A percentile compares a stretch with the other conserved stretches of the same genome.
Conservation (phyloP, 2,329 filamentous ascomycete genomes). For the Penicillium sp. region DNA sequence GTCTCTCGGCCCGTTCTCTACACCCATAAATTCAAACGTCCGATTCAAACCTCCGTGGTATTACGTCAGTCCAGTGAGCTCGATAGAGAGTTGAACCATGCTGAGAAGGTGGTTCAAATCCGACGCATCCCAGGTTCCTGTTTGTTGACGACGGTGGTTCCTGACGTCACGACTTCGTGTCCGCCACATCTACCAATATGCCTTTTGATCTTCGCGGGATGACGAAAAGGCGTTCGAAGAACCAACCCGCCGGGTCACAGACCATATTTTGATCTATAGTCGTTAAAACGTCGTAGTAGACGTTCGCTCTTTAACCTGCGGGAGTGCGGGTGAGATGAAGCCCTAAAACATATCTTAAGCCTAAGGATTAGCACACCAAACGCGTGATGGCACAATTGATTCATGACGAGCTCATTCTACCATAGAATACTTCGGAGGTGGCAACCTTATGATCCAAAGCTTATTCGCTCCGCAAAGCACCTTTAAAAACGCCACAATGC, state of each 20-base stretch:
- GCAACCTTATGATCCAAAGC: slow-evolving; percentile 11
- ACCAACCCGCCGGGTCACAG: not conserved
- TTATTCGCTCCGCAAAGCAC: not conserved
- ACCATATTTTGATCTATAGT: not conserved
- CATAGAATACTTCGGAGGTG: slow-evolving; percentile 4
- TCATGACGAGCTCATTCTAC: slow-evolving; percentile 8
- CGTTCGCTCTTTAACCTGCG: no score
- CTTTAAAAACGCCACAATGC: not conserved
- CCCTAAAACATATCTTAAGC: not conserved
- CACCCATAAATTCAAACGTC: not conserved
- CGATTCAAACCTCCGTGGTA: not conserved
- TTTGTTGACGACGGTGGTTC: not conserved
- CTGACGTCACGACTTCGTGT: slow-evolving; percentile 22
- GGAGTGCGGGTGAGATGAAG: not conserved
- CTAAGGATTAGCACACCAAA: not conserved
- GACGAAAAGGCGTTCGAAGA: not conserved
- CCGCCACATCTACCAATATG: slow-evolving; percentile 1
- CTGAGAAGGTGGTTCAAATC: not conserved
- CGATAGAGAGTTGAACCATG: not conserved
- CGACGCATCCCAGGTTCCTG: not conserved
- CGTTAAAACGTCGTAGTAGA: not conserved
- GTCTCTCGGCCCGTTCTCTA: not conserved
- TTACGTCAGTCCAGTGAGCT: not conserved
- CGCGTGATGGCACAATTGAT: not conserved
- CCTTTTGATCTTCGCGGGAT: not conserved